Base-by-base conservation (phyloP, 371 early-diverging fungal species). In the Mortierella sp. region DNA sequence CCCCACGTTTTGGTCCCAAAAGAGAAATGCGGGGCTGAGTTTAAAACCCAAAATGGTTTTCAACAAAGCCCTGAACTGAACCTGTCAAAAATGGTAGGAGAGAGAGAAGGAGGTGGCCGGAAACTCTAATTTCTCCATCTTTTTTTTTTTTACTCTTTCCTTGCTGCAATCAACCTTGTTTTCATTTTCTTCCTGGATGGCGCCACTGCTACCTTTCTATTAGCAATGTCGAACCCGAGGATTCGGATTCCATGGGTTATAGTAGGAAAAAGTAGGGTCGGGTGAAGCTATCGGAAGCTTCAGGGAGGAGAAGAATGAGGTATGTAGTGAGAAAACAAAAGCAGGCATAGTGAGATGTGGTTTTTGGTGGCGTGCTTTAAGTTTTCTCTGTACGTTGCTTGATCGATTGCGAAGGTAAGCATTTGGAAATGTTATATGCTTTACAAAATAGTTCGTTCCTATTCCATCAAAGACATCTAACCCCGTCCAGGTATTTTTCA, bases 11-110 rank as follows among this genome's bases (percentile, higher is more conserved):
- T 55, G 19, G 23, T 9, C 54, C 54, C 47, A 37, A 60, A 35
- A 29, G 29, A 19, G 43, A 29, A 42, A 32, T 69, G 75, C 75
- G 75, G 75, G 75, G 75, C 75, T 74, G 75, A 74, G 75, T 74
- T 74, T 68, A 60, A 74, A 74, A 47, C 28, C 31, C 47, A 43
- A 53, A 29, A 53, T 53, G 43, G 29, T 9, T 23, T n/a, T n/a
- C 40, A 13, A 40, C 40, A 40, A 23, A 12, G 15, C n/a, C n/a
- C 15, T 13, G 4, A 45, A 53, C 22, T 12, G 15, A 6, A 40
- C 13, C 3, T 22, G 45, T 19, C 22, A 42, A 19, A 59, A 10
- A n/a, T 28, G 6, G 40, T 13, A 49, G 23, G 6, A 19, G 6
- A 40, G n/a, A 22, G 29, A 51, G 19, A 40, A 26, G 57, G 62